Percentiles rank a stretch among this genome's conserved stretches.
These are phyloP conservation scores for Seminavis robusta DNA, from an alignment of 108 stramenopile species.

Conservation along the genomic window DNA sequence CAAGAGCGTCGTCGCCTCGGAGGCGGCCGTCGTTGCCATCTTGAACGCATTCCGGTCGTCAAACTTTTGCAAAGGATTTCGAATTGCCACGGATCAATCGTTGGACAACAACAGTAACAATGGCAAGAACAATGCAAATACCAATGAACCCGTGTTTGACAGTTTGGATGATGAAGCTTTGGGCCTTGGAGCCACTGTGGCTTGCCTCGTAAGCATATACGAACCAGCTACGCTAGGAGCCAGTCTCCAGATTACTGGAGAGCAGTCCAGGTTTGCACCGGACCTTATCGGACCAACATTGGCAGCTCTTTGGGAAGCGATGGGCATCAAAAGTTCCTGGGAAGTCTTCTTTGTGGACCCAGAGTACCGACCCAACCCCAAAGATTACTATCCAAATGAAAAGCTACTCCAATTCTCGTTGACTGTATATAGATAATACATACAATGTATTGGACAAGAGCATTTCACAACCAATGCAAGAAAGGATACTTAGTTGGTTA, in stretches of 20 bases:
- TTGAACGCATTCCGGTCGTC: constrained; percentile 43
- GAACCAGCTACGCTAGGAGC: constrained; percentile 71
- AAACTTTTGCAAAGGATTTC: constrained; percentile 43
- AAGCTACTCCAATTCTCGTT: constrained; percentile 69
- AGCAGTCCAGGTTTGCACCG: constrained; percentile 74
- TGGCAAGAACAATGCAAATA: constrained; percentile 33
- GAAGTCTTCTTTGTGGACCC: constrained; percentile 85
- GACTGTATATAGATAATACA: too few species aligned
- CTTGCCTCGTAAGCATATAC: constrained; percentile 67
- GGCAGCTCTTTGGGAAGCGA: constrained; percentile 69
- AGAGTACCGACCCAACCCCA: constrained; percentile 85
- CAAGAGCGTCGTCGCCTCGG: background rate
- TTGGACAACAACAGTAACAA: constrained; percentile 14
- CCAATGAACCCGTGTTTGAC: constrained; percentile 49
- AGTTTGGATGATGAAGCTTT: constrained; percentile 73
- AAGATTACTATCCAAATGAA: constrained; percentile 85
- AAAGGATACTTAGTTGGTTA: too few species aligned
- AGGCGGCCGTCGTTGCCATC: constrained; percentile 38
- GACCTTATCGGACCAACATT: constrained; percentile 75
- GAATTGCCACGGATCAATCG: constrained; percentile 14
- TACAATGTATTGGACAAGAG: too few species aligned
- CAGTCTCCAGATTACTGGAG: constrained; percentile 77
- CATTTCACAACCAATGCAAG: too few species aligned
- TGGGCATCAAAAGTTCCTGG: constrained; percentile 35
- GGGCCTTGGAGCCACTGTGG: constrained; percentile 39